These are phyloP conservation scores for Symbiodinium natans DNA, from an alignment of 73 alveolate species.

Conservation along the genomic window DNA sequence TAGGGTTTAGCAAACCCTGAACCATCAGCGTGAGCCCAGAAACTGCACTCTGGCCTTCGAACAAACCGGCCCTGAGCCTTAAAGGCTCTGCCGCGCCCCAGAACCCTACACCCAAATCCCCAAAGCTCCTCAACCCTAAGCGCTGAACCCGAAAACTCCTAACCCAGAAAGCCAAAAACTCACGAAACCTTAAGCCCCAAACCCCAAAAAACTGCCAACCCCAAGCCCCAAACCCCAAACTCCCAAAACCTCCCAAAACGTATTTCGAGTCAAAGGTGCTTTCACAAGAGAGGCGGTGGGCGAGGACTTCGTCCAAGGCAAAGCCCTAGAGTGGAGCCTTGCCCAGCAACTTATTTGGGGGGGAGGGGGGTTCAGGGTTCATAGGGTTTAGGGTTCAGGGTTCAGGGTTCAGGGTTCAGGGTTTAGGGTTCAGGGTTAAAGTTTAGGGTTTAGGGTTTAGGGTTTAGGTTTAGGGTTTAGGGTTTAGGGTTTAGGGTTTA, in stretches of 20 bases:
- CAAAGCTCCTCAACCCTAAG: no score
- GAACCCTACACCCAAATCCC: background rate
- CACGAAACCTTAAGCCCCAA: background rate
- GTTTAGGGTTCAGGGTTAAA: background rate
- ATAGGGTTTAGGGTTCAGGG: background rate
- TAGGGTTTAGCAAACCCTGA: no score
- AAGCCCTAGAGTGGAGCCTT: slow-evolving; percentile 22
- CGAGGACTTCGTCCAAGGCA: slow-evolving; percentile 38
- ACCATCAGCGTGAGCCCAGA: no score
- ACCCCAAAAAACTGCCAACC: background rate
- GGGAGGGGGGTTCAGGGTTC: background rate
- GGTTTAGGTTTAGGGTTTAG: background rate
- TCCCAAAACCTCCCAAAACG: background rate
- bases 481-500: background rate
- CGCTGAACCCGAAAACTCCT: background rate
- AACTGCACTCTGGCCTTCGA: no score
- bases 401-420: background rate
- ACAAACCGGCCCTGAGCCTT: no score
- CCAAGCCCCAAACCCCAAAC: background rate
- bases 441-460: background rate
- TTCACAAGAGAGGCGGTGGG: slow-evolving; percentile 38
- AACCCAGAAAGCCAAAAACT: background rate
- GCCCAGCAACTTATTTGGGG: background rate
- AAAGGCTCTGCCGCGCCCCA: background rate
- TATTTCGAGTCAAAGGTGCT: background rate